Percentiles rank a stretch among this genome's conserved stretches.
Evolutionary conservation across 2,329 filamentous ascomycete species (phyloP).

Genomic region (Colletotrichum plurivorum): DNA sequence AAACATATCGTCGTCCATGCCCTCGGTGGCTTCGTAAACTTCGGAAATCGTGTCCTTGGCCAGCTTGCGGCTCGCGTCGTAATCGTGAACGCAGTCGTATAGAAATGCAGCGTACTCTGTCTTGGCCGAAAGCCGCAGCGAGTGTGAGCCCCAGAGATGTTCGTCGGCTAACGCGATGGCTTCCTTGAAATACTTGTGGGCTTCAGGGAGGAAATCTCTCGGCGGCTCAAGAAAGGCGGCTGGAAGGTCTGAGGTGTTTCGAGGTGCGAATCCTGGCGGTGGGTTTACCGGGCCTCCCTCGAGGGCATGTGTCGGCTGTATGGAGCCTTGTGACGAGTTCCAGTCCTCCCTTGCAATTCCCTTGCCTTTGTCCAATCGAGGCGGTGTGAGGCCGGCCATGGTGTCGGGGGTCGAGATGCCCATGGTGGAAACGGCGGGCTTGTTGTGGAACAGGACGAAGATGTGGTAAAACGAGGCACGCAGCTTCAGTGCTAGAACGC

Average conservation of each 20-base stretch:
- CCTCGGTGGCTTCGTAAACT: conserved; percentile 91
- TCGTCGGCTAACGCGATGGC: conserved; percentile 81
- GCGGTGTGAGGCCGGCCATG: conserved; percentile 54
- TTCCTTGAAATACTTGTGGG: conserved; percentile 84
- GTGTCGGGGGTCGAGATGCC: conserved; percentile 65
- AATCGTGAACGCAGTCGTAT: conserved; percentile 92
- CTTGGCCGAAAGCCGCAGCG: conserved; percentile 88
- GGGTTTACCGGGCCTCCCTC: conserved; percentile 72
- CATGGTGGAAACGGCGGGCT: conserved; percentile 79
- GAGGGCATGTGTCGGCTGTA: conserved; percentile 63
- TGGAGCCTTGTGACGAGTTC: conserved; percentile 59
- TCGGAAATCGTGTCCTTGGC: conserved; percentile 89
- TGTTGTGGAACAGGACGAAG: conserved; percentile 95
- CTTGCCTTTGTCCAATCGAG: conserved; percentile 63
- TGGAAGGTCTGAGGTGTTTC: conserved; percentile 50
- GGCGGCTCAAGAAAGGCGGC: conserved; percentile 80
- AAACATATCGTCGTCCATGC: conserved; percentile 96
- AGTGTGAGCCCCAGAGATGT: conserved; percentile 88
- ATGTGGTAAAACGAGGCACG: conserved; percentile 97
- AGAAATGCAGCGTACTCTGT: conserved; percentile 94
- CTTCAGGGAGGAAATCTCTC: conserved; percentile 85
- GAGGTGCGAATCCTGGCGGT: conserved; percentile 67
- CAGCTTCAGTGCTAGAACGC: conserved; percentile 91
- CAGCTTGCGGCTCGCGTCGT: conserved; percentile 79
- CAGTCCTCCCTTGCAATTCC: conserved; percentile 60